Base-by-base conservation (phyloP, 2,329 filamentous ascomycete genomes). In the Fusarium lyarnte region DNA sequence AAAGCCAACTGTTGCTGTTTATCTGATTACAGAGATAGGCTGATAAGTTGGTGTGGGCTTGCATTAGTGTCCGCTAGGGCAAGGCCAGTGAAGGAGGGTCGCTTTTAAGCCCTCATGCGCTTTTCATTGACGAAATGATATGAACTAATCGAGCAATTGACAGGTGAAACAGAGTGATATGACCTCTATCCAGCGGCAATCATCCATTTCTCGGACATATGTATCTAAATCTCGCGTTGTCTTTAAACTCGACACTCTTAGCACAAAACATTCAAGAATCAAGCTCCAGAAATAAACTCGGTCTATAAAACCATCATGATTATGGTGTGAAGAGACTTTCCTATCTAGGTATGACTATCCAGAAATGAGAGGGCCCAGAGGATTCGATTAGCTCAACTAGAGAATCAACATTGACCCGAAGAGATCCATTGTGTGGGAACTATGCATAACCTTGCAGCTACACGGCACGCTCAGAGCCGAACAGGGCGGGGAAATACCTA, bases 381-480 rank as follows among this genome's bases (percentile, higher is more conserved):
- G 35, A 66, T 45, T 60, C 35, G 35, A 55, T 25, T 51, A 43
- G 42, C 25, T 38, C 53, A 36, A 41, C 38, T 31, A 36, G 25
- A 41, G 58, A 65, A 42, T 38, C 53, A 36, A 29, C 46, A 27
- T 63, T 47, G 19, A 27, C 39, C 17, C 11, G 13, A 46, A 60
- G 52, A 58, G 58, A 54, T 47, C 57, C 35, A 53, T 66, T 38
- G 27, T 36, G 36, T 62, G 47, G 33, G 46, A 45, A 45, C 36
- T 61, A 53, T 43, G 46, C 54, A 67, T 55, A 58, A 55, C 57
- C 62, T 43, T 71, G 69, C 42, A 73, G 39, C 36, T 36, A 23
- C 57, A 54, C 59, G 65, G 68, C 70, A 72, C 66, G 45, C 58
- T 54, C 47, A 73, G 27, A 62, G 70, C 70, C 70, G 70, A 73